phyloP scores from a whole-genome alignment of 305 asterid genomes.

The Lippia alba region DNA sequence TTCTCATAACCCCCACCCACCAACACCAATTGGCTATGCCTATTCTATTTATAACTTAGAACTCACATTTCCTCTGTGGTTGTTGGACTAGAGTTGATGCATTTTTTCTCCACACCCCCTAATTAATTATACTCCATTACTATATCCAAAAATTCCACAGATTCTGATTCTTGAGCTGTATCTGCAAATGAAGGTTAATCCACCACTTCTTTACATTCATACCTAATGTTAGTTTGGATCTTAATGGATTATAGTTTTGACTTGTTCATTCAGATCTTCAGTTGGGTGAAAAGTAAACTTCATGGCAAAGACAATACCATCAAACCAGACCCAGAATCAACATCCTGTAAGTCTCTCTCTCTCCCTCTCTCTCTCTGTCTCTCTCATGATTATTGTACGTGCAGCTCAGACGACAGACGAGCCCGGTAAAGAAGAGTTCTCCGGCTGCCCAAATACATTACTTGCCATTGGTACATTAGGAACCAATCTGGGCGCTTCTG shows the following conservation, averaged over 20 bases:
- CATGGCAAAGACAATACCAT: conserved; percentile 46
- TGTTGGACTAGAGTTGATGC: neutral
- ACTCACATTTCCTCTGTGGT: neutral
- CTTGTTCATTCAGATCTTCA: conserved; percentile 53
- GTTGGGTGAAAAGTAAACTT: conserved; percentile 66
- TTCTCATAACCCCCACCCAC: too few relatives aligned
- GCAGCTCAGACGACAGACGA: conserved; percentile 42
- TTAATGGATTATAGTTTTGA: neutral
- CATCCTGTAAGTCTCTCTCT: conserved; percentile 40
- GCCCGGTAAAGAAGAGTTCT: conserved; percentile 51
- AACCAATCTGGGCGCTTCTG: conserved; percentile 33
- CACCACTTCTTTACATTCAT: too few relatives aligned
- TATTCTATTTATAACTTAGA: neutral
- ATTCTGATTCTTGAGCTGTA: neutral
- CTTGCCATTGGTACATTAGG: conserved; percentile 79
- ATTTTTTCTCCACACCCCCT: neutral
- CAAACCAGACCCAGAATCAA: conserved; percentile 38
- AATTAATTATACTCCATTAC: neutral
- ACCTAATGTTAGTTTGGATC: neutral
- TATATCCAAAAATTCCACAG: neutral
- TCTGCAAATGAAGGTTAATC: conserved; percentile 24
- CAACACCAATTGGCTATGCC: neutral
- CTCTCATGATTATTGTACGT: neutral
- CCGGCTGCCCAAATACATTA: conserved; percentile 57
- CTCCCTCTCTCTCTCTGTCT: neutral